Evolutionary conservation across 73 alveolate genomes (phyloP).

Genomic region (Effrenium voratum): DNA sequence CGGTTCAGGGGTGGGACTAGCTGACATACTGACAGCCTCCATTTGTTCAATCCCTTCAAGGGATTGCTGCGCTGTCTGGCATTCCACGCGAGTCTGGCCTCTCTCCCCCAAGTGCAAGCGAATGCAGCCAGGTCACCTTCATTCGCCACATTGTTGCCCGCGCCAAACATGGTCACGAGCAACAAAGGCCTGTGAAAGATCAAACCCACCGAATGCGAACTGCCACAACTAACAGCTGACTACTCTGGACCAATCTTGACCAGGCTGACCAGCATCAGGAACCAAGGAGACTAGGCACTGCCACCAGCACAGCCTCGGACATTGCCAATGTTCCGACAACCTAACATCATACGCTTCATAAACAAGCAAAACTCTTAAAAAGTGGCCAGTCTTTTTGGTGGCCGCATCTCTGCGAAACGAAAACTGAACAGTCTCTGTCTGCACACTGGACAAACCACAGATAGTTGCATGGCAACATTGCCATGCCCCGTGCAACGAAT

Average conservation of each 20-base stretch:
- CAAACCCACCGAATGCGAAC: neutral
- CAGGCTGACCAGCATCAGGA: conserved; percentile 3
- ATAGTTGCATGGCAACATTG: neutral
- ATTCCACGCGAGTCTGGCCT: too few species aligned
- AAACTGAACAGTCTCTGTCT: neutral
- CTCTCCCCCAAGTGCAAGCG: neutral
- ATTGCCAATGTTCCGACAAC: neutral
- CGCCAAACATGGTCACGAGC: neutral
- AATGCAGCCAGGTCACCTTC: neutral
- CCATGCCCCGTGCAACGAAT: neutral
- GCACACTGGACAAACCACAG: neutral
- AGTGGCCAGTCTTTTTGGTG: neutral
- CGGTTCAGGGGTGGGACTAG: neutral
- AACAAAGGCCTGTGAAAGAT: neutral
- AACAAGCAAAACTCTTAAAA: neutral
- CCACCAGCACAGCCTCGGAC: neutral
- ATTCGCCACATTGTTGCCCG: neutral
- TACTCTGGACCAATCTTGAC: too few species aligned
- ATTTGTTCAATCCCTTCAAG: neutral
- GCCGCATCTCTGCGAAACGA: neutral
- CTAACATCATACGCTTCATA: neutral
- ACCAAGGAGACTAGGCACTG: conserved; percentile 10
- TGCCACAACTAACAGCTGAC: neutral
- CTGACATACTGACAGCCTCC: neutral
- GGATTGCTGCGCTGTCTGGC: too few species aligned